phyloP scores from a whole-genome alignment of 345 rosid genomes.

The Citrus cavaleriei region DNA sequence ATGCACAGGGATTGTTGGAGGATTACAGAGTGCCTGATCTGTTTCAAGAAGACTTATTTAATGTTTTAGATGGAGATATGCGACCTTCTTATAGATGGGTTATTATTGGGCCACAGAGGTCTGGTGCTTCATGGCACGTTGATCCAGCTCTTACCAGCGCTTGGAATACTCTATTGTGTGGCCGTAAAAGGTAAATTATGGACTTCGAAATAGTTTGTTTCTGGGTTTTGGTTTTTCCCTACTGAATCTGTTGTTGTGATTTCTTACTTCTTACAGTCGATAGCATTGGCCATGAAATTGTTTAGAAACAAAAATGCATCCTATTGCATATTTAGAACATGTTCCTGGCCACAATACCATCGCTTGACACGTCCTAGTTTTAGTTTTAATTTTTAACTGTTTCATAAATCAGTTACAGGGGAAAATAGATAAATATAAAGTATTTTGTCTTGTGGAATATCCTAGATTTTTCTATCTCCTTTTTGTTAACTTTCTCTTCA shows the following conservation, averaged over 20 bases:
- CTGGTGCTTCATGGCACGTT: conserved; percentile 99
- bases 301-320: background rate
- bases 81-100: conserved; percentile 94
- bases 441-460: too few species aligned
- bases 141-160: conserved; percentile 99
- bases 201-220: background rate
- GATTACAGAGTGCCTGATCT: conserved; percentile 79
- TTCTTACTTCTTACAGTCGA: background rate
- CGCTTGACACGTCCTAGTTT: background rate
- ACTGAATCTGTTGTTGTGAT: background rate
- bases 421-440: too few species aligned
- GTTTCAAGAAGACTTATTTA: conserved; percentile 89
- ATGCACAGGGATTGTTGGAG: conserved; percentile 68
- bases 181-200: conserved; percentile 76
- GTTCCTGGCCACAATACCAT: background rate
- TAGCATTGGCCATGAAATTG: background rate
- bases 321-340: background rate
- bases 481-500: too few species aligned
- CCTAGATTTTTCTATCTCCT: too few species aligned
- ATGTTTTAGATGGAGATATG: conserved; percentile 61
- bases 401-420: too few species aligned
- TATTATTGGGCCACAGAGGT: conserved; percentile 95
- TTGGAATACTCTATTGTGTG: conserved; percentile 93
- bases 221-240: conserved; percentile 2
- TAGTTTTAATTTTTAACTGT: background rate